Conservation (phyloP, 1,284 basidiomycete genomes). For the Sporisorium scitamineum region DNA sequence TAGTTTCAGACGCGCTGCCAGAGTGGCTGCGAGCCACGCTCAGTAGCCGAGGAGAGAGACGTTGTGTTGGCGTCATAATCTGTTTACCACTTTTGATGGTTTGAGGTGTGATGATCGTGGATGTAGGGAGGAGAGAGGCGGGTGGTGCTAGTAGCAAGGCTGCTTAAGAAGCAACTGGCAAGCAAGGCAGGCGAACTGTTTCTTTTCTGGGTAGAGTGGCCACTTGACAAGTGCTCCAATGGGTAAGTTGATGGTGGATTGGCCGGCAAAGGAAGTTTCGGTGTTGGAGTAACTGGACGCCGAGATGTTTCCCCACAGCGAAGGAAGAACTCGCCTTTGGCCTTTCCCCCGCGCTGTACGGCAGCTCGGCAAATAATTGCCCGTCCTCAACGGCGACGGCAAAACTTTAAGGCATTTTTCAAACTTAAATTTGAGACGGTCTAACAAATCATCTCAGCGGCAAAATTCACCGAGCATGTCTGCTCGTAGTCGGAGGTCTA, state of each 20-base stretch:
- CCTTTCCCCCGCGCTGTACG: background rate
- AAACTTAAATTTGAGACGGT: background rate
- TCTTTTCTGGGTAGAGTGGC: background rate
- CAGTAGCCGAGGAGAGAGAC: slow-evolving; percentile 4
- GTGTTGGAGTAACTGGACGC: background rate
- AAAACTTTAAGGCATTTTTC: background rate
- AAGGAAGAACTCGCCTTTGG: background rate
- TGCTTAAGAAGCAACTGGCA: background rate
- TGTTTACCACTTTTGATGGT: background rate
- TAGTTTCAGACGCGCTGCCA: background rate
- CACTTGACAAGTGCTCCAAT: background rate
- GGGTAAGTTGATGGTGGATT: background rate
- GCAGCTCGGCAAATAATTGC: slow-evolving; percentile 10
- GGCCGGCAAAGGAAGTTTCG: background rate
- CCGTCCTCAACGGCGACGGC: background rate
- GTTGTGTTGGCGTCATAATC: slow-evolving; percentile 12
- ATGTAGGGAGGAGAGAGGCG: background rate
- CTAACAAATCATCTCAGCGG: background rate
- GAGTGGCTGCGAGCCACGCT: slow-evolving; percentile 6
- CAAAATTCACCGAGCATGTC: background rate
- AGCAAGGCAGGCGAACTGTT: background rate
- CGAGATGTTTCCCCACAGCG: background rate
- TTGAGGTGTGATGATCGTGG: background rate
- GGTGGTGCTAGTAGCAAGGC: background rate
- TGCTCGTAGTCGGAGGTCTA: background rate